A percentile compares a stretch with the other conserved stretches of the same genome.
phyloP scores from a whole-genome alignment of 805 yeast species.

The Zygosaccharomyces rouxii region DNA sequence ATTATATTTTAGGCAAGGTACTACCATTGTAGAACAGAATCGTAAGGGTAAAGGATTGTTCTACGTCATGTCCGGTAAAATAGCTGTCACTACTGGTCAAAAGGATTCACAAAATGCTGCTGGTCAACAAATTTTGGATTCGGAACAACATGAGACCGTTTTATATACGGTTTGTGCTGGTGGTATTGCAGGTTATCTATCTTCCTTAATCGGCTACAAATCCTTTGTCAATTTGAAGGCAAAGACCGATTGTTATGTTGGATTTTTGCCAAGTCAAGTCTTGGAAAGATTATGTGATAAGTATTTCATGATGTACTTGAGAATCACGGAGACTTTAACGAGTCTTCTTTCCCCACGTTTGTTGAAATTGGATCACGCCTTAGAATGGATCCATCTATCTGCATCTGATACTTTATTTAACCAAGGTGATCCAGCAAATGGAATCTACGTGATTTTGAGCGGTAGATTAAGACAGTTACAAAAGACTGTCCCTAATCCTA shows the following conservation, averaged over 20 bases:
- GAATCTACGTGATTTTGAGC: constrained; percentile 82
- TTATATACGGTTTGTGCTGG: constrained; percentile 66
- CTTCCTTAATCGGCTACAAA: constrained; percentile 71
- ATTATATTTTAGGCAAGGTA: constrained; percentile 47
- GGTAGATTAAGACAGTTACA: constrained; percentile 74
- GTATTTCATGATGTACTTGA: constrained; percentile 68
- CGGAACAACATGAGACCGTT: constrained; percentile 15
- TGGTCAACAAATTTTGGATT: constrained; percentile 9
- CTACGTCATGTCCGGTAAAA: constrained; percentile 72
- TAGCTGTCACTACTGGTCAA: constrained; percentile 48
- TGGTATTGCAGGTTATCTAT: constrained; percentile 82
- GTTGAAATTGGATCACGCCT: constrained; percentile 76
- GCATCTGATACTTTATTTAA: constrained; percentile 78
- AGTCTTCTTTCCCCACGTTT: constrained; percentile 63
- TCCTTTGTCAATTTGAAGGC: constrained; percentile 73
- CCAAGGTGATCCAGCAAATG: constrained; percentile 85
- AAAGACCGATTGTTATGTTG: constrained; percentile 58
- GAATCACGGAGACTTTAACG: constrained; percentile 70
- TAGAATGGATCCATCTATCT: constrained; percentile 91
- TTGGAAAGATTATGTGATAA: constrained; percentile 67
- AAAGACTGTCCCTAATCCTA: constrained; percentile 9
- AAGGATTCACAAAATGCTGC: constrained; percentile 1
- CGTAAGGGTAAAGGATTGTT: constrained; percentile 68
- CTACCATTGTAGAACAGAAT: constrained; percentile 58
- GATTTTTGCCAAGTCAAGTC: constrained; percentile 59